Conservation (phyloP, 192 early-diverging fungal genomes). For the Linnemannia elongata region DNA sequence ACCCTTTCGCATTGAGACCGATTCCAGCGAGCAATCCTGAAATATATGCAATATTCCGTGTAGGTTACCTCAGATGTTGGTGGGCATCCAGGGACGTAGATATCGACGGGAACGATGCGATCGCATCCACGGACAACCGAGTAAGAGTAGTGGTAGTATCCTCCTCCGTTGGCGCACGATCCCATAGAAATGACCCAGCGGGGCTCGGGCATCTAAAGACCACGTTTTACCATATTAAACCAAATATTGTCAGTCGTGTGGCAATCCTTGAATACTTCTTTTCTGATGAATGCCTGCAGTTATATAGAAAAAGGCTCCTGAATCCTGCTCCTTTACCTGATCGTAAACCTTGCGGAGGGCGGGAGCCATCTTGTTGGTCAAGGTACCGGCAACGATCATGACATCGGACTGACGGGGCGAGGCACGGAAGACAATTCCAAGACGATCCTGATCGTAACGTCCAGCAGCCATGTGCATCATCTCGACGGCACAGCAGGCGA, state of each 20-base stretch:
- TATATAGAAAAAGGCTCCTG: too few species aligned
- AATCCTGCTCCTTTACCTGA: conserved; percentile 54
- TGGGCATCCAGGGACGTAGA: conserved; percentile 98
- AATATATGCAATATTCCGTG: not conserved
- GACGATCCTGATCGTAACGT: conserved; percentile 97
- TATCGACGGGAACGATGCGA: conserved; percentile 93
- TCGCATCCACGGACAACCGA: conserved; percentile 96
- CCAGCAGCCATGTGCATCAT: conserved; percentile 99
- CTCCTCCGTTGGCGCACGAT: conserved; percentile 95
- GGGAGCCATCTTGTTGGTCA: conserved; percentile 99
- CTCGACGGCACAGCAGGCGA: conserved; percentile 96
- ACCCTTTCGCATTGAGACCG: not conserved
- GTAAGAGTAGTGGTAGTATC: conserved; percentile 99
- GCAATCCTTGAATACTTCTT: not conserved
- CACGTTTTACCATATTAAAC: not conserved
- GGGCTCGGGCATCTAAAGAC: conserved; percentile 91
- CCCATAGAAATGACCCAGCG: conserved; percentile 99
- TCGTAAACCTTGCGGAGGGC: conserved; percentile 72
- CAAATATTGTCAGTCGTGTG: not conserved
- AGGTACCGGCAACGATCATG: conserved; percentile 98
- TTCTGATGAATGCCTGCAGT: not conserved
- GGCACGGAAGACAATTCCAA: conserved; percentile 97
- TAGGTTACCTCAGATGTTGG: conserved; percentile 85
- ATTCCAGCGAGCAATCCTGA: too few species aligned
- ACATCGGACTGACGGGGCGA: conserved; percentile 98